Conservation (phyloP, 306 rosid genomes). For the Crotalaria pallida region DNA sequence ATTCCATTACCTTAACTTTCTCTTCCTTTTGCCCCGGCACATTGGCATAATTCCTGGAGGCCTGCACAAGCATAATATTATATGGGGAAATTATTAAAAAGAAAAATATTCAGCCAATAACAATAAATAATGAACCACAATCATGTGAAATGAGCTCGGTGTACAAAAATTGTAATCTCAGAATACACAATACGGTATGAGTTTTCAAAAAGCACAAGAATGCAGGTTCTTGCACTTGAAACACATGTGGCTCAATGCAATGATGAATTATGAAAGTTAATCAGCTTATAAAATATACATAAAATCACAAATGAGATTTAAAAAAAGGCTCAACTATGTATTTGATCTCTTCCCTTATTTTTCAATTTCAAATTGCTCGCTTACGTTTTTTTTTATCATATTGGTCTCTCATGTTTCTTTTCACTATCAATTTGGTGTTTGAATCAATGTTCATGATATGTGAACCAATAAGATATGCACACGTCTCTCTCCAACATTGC, state of each 20-base stretch:
- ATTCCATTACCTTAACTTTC: slow-evolving; percentile 57
- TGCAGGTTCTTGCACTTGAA: neutral
- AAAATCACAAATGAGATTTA: too few species aligned
- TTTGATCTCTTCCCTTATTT: too few species aligned
- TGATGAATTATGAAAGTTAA: neutral
- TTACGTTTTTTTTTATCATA: too few species aligned
- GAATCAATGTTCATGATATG: too few species aligned
- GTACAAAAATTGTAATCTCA: neutral
- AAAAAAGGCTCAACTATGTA: too few species aligned
- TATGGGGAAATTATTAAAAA: neutral
- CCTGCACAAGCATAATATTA: slow-evolving; percentile 48
- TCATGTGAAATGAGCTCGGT: neutral
- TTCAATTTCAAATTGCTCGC: too few species aligned
- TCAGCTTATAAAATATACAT: neutral
- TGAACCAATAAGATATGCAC: too few species aligned
- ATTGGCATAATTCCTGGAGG: slow-evolving; percentile 52
- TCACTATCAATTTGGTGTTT: too few species aligned
- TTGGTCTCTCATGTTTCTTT: too few species aligned
- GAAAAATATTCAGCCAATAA: neutral
- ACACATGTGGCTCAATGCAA: neutral
- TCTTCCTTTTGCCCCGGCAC: slow-evolving; percentile 47
- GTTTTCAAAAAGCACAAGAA: neutral
- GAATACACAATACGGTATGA: neutral
- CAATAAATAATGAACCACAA: neutral
- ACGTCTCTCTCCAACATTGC: too few species aligned